A percentile compares a stretch with the other conserved stretches of the same genome.
These are phyloP conservation scores for Ceratocystiopsis sp. DNA, from an alignment of 2,329 filamentous ascomycete species.

Conservation along the genomic window DNA sequence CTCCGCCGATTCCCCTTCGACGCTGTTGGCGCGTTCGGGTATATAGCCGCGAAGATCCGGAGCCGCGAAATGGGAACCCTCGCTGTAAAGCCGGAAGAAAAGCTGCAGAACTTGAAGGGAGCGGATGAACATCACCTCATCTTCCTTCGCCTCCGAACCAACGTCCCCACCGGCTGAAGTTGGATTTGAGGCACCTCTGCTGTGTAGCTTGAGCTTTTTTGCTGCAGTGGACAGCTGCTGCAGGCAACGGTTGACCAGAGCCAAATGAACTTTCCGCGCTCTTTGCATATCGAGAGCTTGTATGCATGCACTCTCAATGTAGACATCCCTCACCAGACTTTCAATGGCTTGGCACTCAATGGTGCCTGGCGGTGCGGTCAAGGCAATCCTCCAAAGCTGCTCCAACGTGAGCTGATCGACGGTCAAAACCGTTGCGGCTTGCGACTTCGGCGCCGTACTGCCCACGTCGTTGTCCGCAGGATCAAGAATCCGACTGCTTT, in stretches of 20 bases:
- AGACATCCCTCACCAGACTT: slow-evolving; percentile 53
- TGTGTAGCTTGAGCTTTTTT: slow-evolving; percentile 31
- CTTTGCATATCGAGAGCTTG: slow-evolving; percentile 29
- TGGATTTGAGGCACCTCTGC: slow-evolving; percentile 17
- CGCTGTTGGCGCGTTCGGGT: slow-evolving; percentile 29
- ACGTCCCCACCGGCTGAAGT: slow-evolving; percentile 13
- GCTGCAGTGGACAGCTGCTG: slow-evolving; percentile 50
- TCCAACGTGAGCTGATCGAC: slow-evolving; percentile 41
- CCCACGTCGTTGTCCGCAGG: slow-evolving; percentile 23
- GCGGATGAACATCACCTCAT: slow-evolving; percentile 48
- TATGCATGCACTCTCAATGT: slow-evolving; percentile 41
- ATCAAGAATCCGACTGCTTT: slow-evolving; percentile 24
- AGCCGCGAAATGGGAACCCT: slow-evolving; percentile 39
- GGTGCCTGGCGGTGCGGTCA: slow-evolving; percentile 46
- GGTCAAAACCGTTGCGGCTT: slow-evolving; percentile 17
- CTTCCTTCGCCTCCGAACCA: slow-evolving; percentile 35
- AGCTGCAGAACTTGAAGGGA: slow-evolving; percentile 51
- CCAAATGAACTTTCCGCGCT: slow-evolving; percentile 44
- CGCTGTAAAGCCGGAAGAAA: slow-evolving; percentile 49
- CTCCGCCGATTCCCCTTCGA: slow-evolving; percentile 46
- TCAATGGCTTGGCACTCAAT: slow-evolving; percentile 53
- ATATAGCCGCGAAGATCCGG: slow-evolving; percentile 39
- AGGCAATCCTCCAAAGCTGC: slow-evolving; percentile 68
- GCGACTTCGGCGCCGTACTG: slow-evolving; percentile 9
- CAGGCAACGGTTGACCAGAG: slow-evolving; percentile 58